Percentiles rank a stretch among this genome's conserved stretches.
These are phyloP conservation scores for Boletus huronensis DNA, from an alignment of 768 basidiomycete species.

Conservation along the genomic window DNA sequence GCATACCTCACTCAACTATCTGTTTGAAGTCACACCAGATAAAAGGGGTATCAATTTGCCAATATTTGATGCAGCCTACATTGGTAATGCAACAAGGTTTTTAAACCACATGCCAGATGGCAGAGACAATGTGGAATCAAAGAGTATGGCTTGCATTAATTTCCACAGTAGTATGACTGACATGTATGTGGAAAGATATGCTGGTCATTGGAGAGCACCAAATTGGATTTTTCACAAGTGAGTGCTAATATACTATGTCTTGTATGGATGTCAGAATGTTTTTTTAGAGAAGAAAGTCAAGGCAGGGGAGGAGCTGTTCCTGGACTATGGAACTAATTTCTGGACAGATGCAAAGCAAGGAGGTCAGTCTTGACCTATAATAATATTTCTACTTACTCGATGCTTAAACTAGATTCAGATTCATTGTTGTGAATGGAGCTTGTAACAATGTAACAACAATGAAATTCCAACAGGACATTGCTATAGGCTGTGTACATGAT, in stretches of 20 bases:
- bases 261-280: not conserved
- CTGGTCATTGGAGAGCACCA: conserved; percentile 35
- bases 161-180: not conserved
- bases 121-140: conserved; percentile 22
- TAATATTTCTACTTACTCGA: not conserved
- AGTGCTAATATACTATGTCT: conserved; percentile 8
- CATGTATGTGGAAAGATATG: conserved; percentile 13
- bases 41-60: not conserved
- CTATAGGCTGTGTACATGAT: not conserved
- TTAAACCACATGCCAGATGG: conserved; percentile 34
- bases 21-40: conserved; percentile 25
- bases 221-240: conserved; percentile 37
- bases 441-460: not conserved
- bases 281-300: conserved; percentile 25
- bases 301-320: conserved; percentile 33
- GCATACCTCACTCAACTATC: conserved; percentile 32
- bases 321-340: conserved; percentile 33
- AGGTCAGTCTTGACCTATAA: no score
- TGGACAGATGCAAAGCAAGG: conserved; percentile 13
- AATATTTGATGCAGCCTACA: conserved; percentile 36
- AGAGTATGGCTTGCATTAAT: conserved; percentile 18
- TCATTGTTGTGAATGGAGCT: not conserved
- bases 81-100: conserved; percentile 45
- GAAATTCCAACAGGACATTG: not conserved
- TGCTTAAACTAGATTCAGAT: no score